Conservation (phyloP, 768 basidiomycete species). For the Hericium alpestre region DNA sequence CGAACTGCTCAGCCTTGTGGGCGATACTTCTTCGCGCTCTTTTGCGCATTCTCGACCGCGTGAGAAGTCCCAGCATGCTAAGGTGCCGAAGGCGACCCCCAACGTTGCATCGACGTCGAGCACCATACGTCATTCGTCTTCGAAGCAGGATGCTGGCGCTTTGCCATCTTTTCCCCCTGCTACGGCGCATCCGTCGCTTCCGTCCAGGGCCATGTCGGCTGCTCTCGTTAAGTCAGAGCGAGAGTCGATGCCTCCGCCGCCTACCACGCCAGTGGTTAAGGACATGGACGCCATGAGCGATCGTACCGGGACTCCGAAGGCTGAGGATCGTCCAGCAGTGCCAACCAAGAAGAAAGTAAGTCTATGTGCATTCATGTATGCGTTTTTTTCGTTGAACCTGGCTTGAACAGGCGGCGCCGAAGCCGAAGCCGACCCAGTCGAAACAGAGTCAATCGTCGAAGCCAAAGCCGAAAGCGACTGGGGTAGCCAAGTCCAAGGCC, state of each 20-base stretch:
- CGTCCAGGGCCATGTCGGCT: not conserved
- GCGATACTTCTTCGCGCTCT: not conserved
- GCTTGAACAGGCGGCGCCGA: not conserved
- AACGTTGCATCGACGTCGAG: not conserved
- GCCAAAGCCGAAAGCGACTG: constrained; percentile 20
- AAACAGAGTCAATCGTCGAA: constrained; percentile 20
- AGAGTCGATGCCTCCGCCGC: not conserved
- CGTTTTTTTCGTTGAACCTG: not conserved
- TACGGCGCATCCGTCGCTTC: not conserved
- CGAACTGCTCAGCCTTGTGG: not conserved
- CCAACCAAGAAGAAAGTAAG: constrained; percentile 17
- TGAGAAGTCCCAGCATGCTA: not conserved
- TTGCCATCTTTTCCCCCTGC: not conserved
- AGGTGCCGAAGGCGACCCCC: not conserved
- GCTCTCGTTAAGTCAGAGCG: not conserved
- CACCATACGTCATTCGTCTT: not conserved
- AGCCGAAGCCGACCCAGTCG: constrained; percentile 7
- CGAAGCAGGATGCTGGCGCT: not conserved
- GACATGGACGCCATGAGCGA: not conserved
- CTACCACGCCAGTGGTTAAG: not conserved
- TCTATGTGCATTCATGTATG: not conserved
- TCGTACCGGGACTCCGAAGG: constrained; percentile 5
- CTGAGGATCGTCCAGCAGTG: constrained; percentile 10
- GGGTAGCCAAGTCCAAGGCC: constrained; percentile 15
- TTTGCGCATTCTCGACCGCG: not conserved